Evolutionary conservation across 176 grass and related monocot genomes (phyloP).

Genomic region (Tuctoria greenei): DNA sequence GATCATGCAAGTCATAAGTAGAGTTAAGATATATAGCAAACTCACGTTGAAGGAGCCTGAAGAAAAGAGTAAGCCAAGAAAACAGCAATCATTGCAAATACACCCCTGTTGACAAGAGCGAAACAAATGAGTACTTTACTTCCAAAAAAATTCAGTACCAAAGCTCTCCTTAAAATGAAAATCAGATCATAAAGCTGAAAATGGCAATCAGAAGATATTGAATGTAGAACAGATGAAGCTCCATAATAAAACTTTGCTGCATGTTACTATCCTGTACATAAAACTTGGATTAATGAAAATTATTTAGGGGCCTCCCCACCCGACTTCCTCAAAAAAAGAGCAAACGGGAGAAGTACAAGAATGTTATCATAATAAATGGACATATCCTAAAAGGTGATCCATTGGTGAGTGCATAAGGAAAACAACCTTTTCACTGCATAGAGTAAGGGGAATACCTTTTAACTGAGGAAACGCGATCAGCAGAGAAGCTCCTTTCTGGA

Average conservation of each 20-base stretch:
- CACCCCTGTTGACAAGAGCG: slow-evolving; percentile 57
- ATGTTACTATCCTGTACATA: no score
- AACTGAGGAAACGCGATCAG: slow-evolving; percentile 68
- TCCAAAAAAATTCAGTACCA: no score
- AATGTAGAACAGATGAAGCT: not conserved
- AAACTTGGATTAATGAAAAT: no score
- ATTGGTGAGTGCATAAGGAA: not conserved
- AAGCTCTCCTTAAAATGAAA: not conserved
- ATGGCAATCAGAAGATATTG: not conserved
- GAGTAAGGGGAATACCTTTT: slow-evolving; percentile 60
- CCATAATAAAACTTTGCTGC: not conserved
- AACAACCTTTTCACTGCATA: not conserved
- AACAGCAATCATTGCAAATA: slow-evolving; percentile 95
- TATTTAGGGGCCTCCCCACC: no score
- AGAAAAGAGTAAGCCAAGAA: slow-evolving; percentile 98
- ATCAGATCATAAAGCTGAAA: slow-evolving; percentile 15
- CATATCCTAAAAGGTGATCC: not conserved
- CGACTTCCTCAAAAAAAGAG: not conserved
- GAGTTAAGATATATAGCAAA: slow-evolving; percentile 5
- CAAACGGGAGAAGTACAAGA: not conserved
- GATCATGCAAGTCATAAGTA: not conserved
- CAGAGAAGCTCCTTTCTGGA: slow-evolving; percentile 67
- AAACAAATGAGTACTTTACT: no score
- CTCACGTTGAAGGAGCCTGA: slow-evolving; percentile 98
- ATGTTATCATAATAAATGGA: not conserved